Evolutionary conservation across 129 eudicot species (phyloP), one percentile per base, ranked within the genome.

Genomic region (Centella asiatica): DNA sequence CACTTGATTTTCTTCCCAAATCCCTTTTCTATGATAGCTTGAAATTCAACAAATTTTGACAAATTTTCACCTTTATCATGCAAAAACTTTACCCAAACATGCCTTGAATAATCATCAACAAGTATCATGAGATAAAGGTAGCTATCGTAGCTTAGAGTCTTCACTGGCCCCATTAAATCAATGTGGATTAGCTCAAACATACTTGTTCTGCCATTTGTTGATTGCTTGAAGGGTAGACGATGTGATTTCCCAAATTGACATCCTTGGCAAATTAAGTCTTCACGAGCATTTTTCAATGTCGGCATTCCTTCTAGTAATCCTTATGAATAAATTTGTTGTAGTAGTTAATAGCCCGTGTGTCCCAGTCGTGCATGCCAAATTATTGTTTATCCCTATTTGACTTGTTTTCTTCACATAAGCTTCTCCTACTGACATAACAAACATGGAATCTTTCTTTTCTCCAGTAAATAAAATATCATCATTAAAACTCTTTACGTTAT

Each of bases 21-120:
- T 12, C 44, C 52, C 2, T 62, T 44, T 15, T 44, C 67, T 22
- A 56, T 4, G 0, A 2, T 5, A 25, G 4, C 11, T 29, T 56
- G 14, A 32, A 56, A 56, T 15, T 26, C 22, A 56, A 56, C 26
- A 2, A 26, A 56, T 14, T 28, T 29, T 2, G 34, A 62, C 12
- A 62, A n/a, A 4, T 53, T 54, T 39, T 44, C 67, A 62, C 67
- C 24, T 25, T 62, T 62, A 5, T 62, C 34, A 3, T 62, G 5
- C 54, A 62, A 22, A n/a, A 24, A 62, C 22, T 62, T 7, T n/a
- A 62, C 12, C 67, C 37, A 62, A 1, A 18, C 24, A 28, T n/a
- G 44, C 1, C 53, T 25, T 3, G 36, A 56, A 22, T 15, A 62
- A 42, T 25, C 53, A 62, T 62, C 49, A 3, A 42, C 47, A 3